Evolutionary conservation across 2,329 filamentous ascomycete genomes (phyloP).

Genomic region (Phoma herbarum): DNA sequence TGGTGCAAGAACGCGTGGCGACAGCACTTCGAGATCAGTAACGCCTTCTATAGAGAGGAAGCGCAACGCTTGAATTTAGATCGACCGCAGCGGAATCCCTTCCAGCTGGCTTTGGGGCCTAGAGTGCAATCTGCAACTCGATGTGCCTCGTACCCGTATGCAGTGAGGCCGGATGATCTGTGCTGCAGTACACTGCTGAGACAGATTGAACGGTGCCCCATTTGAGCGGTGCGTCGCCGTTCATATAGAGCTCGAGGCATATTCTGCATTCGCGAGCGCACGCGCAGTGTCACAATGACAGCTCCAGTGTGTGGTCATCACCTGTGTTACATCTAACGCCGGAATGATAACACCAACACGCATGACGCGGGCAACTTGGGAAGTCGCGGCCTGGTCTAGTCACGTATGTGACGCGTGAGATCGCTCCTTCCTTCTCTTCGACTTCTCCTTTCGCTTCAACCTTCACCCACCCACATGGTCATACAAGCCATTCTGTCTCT

Average conservation of each 20-base stretch:
- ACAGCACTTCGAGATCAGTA: constrained; percentile 29
- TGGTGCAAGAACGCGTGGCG: constrained; percentile 15
- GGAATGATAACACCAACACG: not conserved
- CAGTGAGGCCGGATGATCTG: not conserved
- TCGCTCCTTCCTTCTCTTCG: constrained; percentile 33
- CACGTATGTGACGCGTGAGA: not conserved
- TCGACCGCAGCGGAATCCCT: not conserved
- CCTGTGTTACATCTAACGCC: not conserved
- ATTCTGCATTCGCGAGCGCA: too few relatives aligned
- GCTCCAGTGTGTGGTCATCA: not conserved
- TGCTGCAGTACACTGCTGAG: not conserved
- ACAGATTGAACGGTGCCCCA: not conserved
- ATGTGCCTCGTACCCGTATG: not conserved
- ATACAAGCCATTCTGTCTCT: constrained; percentile 1
- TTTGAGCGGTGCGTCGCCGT: too few relatives aligned
- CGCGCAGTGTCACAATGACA: not conserved
- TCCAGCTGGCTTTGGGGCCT: not conserved
- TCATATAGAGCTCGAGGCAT: not conserved
- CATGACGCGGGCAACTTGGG: not conserved
- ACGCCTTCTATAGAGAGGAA: constrained; percentile 40
- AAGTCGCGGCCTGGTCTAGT: not conserved
- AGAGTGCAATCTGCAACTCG: not conserved
- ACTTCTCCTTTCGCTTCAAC: constrained; percentile 27
- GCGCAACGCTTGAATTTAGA: constrained; percentile 32
- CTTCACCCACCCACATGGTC: constrained; percentile 10